Conservation (phyloP, 805 yeast genomes). For the Suhomyces xylopsoci region DNA sequence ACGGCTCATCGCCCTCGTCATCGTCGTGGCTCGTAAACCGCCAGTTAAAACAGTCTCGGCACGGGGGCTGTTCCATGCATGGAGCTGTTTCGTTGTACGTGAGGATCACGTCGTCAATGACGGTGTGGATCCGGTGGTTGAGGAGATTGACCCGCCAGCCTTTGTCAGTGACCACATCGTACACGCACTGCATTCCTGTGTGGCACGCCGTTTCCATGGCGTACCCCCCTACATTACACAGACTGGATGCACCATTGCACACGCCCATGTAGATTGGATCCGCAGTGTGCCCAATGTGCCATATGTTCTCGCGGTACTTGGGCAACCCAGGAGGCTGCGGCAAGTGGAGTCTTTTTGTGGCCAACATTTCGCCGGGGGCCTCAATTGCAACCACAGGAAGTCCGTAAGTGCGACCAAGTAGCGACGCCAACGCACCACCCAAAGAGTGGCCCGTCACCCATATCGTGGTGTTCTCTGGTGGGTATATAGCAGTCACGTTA, state of each 20-base stretch:
- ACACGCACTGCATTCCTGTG: conserved; percentile 80
- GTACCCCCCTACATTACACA: conserved; percentile 89
- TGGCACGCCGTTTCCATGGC: conserved; percentile 98
- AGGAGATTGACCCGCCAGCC: conserved; percentile 90
- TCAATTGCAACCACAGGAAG: conserved; percentile 87
- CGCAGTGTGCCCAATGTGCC: conserved; percentile 96
- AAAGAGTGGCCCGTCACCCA: conserved; percentile 96
- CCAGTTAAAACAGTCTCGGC: conserved; percentile 92
- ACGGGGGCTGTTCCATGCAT: conserved; percentile 75
- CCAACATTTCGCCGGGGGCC: conserved; percentile 88
- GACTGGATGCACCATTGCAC: conserved; percentile 87
- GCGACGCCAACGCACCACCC: conserved; percentile 82
- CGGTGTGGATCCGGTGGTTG: conserved; percentile 88
- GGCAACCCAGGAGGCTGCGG: conserved; percentile 94
- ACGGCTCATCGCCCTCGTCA: conserved; percentile 35
- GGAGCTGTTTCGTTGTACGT: conserved; percentile 73
- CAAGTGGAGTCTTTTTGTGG: conserved; percentile 78
- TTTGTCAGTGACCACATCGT: conserved; percentile 82
- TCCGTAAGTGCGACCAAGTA: conserved; percentile 87
- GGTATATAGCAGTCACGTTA: conserved; percentile 65
- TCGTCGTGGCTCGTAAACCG: conserved; percentile 56
- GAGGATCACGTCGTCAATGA: conserved; percentile 74
- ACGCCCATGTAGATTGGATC: conserved; percentile 97
- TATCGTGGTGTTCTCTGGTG: conserved; percentile 56
- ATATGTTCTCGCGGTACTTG: conserved; percentile 69